phyloP scores from a whole-genome alignment of 257 asterid species.

The Ilex aquifolium region DNA sequence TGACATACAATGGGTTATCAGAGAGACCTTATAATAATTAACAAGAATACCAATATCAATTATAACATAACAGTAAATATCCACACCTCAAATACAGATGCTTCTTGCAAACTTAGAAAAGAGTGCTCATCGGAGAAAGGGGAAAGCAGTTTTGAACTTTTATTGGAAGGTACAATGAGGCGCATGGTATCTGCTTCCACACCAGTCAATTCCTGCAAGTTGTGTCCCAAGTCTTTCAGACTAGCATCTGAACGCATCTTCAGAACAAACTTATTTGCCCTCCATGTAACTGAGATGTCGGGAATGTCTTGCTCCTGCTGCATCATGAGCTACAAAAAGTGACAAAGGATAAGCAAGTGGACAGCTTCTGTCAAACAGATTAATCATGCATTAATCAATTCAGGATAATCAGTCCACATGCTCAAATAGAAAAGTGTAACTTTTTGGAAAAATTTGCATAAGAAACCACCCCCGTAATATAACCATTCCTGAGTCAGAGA shows the following conservation, averaged over 20 bases:
- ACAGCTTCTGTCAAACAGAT: neutral
- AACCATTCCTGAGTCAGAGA: too few relatives aligned
- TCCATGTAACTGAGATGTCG: constrained; percentile 57
- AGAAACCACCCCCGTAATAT: neutral
- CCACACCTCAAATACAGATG: constrained; percentile 53
- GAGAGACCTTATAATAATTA: neutral
- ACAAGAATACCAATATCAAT: neutral
- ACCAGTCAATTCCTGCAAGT: constrained; percentile 58
- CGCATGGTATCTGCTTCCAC: constrained; percentile 68
- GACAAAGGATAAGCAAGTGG: neutral
- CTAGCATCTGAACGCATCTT: constrained; percentile 47
- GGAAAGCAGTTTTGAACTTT: constrained; percentile 55
- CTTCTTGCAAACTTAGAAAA: constrained; percentile 41
- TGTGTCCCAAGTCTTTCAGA: constrained; percentile 71
- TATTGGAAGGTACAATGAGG: constrained; percentile 58
- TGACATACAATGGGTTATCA: neutral
- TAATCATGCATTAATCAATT: neutral
- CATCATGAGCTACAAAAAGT: constrained; percentile 38
- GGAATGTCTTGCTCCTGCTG: constrained; percentile 33
- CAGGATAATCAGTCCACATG: neutral
- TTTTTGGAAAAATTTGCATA: neutral
- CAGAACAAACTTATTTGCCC: constrained; percentile 49
- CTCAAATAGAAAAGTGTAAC: neutral
- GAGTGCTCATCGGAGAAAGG: constrained; percentile 85
- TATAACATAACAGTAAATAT: neutral